Evolutionary conservation across 257 asterid genomes (phyloP), one percentile per base, ranked within the genome.

Genomic region (Solanum corneliomulleri): DNA sequence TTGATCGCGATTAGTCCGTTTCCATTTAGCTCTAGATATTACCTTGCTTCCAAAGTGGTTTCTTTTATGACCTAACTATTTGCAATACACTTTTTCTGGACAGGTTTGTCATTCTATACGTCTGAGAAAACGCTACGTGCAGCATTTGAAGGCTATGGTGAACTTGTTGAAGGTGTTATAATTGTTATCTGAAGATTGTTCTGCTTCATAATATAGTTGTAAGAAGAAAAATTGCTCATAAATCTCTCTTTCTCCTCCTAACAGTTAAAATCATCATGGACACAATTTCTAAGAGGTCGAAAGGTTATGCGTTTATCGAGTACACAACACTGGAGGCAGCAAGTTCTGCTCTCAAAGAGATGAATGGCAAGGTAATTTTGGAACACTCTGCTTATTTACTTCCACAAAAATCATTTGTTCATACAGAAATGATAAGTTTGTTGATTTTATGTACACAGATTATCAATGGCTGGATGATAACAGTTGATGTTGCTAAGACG

Each of bases 401-500:
- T 14, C 41, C 89, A 82, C 29, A 58, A 45, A 35, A 45, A 70
- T 29, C 68, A 31, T 60, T 31, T 44, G 12, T 27, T 11, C n/a
- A 1, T 20, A 41, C 81, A 85, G 77, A 42, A 72, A 70, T 8
- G 10, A 2, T 49, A 13, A 35, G 18, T 86, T 16, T 4, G 49
- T 58, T 44, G 29, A 44, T 85, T 56, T 70, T 72, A 0, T 14
- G 52, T 87, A 47, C 84, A 78, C 96, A 97, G 99, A 97, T 97
- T 90, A 94, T 97, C 90, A 97, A 97, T 84, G 99, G 99, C 86
- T 97, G 99, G 99, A 92, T 95, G 99, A 97, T 97, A 82, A 94
- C 98, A 16, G 99, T 95, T 41, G 99, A 97, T 88, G 98, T 93
- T 88, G 98, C 99, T 6, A 93, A 90, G 91, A 90, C 76, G 41